Conservation (phyloP, 2,329 filamentous ascomycete species). For the Pestalotiopsis sp. region DNA sequence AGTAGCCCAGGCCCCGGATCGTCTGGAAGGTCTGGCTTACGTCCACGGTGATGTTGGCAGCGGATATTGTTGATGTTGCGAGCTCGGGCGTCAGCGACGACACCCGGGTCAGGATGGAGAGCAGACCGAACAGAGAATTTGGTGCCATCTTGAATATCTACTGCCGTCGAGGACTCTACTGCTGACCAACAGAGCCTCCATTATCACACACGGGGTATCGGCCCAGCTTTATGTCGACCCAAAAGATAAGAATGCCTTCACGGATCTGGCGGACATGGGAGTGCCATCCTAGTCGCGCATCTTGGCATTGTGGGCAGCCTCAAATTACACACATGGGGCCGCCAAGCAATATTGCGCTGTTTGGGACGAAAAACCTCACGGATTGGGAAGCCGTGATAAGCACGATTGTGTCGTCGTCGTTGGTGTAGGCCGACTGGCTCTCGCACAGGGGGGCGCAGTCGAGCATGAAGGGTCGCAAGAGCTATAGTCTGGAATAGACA, state of each 20-base stretch:
- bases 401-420: too few species aligned
- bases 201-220: background rate
- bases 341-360: background rate
- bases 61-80: background rate
- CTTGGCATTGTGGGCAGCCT: background rate
- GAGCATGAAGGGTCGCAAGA: background rate
- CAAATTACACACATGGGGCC: background rate
- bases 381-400: background rate
- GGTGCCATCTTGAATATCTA: background rate
- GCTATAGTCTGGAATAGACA: background rate
- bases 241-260: background rate
- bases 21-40: conserved; percentile 32
- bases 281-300: background rate
- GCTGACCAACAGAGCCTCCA: background rate
- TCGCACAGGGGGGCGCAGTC: background rate
- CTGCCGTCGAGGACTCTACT: background rate
- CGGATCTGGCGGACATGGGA: background rate
- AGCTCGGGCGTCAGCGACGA: background rate
- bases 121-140: background rate
- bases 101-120: background rate
- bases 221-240: background rate
- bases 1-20: conserved; percentile 42
- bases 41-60: conserved; percentile 8
- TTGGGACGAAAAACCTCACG: background rate
- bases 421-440: background rate